Percentiles rank a stretch among this genome's conserved stretches.
Evolutionary conservation across 2,329 filamentous ascomycete genomes (phyloP).

Genomic region (Shiraia sp.): DNA sequence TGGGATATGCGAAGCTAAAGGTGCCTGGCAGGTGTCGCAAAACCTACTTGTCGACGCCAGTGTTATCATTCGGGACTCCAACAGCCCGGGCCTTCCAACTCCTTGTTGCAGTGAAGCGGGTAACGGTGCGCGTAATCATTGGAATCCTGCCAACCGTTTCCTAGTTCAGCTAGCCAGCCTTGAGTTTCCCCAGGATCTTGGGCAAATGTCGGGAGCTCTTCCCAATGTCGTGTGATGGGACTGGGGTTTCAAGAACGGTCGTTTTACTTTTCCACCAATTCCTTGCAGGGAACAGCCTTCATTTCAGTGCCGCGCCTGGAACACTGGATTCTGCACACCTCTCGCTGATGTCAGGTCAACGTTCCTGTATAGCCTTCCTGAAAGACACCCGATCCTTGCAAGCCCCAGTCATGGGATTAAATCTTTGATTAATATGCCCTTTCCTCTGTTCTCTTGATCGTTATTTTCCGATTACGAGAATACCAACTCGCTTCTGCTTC

Average conservation of each 20-base stretch:
- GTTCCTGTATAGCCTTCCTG: slow-evolving; percentile 11
- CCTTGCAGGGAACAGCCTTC: slow-evolving; percentile 17
- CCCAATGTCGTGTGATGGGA: slow-evolving; percentile 18
- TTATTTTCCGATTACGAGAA: slow-evolving; percentile 5
- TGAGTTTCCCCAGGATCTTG: slow-evolving; percentile 27
- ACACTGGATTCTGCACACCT: slow-evolving; percentile 4
- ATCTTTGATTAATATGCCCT: slow-evolving; percentile 13
- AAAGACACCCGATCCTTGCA: slow-evolving; percentile 23
- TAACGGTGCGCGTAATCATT: slow-evolving; percentile 10
- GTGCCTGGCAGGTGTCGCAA: slow-evolving; percentile 7
- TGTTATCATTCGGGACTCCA: neutral
- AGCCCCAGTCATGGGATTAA: slow-evolving; percentile 10
- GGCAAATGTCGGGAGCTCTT: slow-evolving; percentile 5
- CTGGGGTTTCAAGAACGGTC: slow-evolving; percentile 17
- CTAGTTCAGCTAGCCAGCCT: slow-evolving; percentile 16
- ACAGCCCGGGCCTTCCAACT: neutral
- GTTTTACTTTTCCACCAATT: slow-evolving; percentile 31
- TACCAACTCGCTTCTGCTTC: slow-evolving; percentile 8
- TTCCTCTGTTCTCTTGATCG: slow-evolving; percentile 12
- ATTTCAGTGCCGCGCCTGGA: slow-evolving; percentile 26
- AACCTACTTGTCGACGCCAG: neutral
- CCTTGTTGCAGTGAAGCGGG: slow-evolving; percentile 5
- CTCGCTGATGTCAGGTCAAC: slow-evolving; percentile 16
- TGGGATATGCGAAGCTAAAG: neutral
- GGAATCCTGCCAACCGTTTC: slow-evolving; percentile 12